Evolutionary conservation across 2,329 filamentous ascomycete species (phyloP).

Genomic region (Tolypocladium album): DNA sequence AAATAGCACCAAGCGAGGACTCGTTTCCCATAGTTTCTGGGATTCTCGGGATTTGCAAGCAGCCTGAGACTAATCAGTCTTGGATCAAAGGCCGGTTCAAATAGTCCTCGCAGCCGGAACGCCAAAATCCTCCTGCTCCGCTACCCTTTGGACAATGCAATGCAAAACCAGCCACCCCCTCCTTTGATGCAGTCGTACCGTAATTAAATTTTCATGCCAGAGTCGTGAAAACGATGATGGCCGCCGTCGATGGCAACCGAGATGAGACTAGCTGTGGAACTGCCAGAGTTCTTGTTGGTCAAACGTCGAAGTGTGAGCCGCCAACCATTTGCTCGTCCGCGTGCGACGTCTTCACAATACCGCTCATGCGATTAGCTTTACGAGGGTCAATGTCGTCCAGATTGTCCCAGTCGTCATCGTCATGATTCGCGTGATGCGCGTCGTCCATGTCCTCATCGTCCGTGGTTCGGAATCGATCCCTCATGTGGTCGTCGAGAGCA

Average conservation of each 20-base stretch:
- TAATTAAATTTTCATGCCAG: conserved; percentile 16
- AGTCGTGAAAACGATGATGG: conserved; percentile 1
- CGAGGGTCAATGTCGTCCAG: conserved; percentile 41
- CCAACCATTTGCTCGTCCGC: conserved; percentile 56
- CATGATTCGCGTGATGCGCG: conserved; percentile 23
- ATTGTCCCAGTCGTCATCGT: conserved; percentile 49
- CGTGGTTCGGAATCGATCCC: conserved; percentile 29
- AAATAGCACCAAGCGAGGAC: background rate
- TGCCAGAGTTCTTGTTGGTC: conserved; percentile 12
- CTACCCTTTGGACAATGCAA: conserved; percentile 9
- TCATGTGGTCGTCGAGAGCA: conserved; percentile 79
- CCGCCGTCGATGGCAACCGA: background rate
- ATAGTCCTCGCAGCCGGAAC: conserved; percentile 8
- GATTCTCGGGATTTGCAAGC: background rate
- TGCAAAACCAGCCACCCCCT: conserved; percentile 19
- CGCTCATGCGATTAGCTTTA: conserved; percentile 51
- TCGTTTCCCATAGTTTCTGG: background rate
- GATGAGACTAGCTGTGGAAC: background rate
- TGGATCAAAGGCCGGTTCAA: conserved; percentile 4
- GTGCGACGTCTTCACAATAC: conserved; percentile 44
- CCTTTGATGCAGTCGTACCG: conserved; percentile 25
- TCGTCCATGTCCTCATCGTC: conserved; percentile 54
- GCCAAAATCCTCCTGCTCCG: conserved; percentile 8
- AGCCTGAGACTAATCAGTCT: background rate
- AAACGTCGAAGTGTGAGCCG: conserved; percentile 53